Conservation (phyloP, 2,329 filamentous ascomycete species). For the Penicillium sp. region DNA sequence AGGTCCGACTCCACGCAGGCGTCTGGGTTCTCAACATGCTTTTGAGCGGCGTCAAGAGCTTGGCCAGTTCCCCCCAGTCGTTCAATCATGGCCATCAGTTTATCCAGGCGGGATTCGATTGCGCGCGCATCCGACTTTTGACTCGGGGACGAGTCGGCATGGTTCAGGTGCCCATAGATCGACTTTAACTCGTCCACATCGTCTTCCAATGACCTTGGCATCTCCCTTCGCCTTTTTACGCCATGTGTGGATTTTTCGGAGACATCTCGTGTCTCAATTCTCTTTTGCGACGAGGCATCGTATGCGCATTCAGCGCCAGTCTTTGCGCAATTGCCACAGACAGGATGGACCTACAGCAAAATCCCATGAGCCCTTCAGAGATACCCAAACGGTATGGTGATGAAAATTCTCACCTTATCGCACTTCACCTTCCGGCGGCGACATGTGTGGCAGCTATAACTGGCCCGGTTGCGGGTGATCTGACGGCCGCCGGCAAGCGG, state of each 20-base stretch:
- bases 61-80: constrained; percentile 35
- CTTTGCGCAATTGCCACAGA: constrained; percentile 44
- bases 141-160: constrained; percentile 20
- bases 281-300: constrained; percentile 31
- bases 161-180: constrained; percentile 27
- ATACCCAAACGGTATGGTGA: not conserved
- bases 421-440: constrained; percentile 46
- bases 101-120: constrained; percentile 42
- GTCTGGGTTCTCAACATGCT: constrained; percentile 16
- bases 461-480: constrained; percentile 45
- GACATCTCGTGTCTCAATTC: constrained; percentile 11
- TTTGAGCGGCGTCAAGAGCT: constrained; percentile 23
- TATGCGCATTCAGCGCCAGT: constrained; percentile 42
- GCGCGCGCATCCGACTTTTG: constrained; percentile 31
- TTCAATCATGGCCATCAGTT: constrained; percentile 44
- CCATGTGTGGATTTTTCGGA: constrained; percentile 23
- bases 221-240: constrained; percentile 34
- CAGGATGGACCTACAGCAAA: constrained; percentile 37
- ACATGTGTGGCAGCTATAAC: constrained; percentile 45
- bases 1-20: constrained; percentile 13
- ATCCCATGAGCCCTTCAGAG: not conserved
- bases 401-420: constrained; percentile 32
- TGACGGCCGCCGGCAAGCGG: constrained; percentile 33
- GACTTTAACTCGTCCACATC: constrained; percentile 33
- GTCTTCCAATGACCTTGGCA: constrained; percentile 25